These are phyloP conservation scores for Diversispora eburnea DNA, from an alignment of 192 early-diverging fungal genomes.

Conservation along the genomic window DNA sequence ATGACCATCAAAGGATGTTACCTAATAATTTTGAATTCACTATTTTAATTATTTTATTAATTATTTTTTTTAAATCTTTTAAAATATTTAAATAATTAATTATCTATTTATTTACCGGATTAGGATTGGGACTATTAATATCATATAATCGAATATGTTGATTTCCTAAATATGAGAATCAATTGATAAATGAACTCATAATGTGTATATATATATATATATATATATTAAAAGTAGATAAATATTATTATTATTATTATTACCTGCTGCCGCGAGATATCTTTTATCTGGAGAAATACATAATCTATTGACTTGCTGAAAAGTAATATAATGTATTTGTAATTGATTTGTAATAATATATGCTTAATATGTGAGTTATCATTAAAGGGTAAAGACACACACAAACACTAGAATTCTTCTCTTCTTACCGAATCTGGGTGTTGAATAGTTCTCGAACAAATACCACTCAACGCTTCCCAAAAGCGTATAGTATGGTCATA, in stretches of 20 bases:
- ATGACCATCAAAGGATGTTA: slow-evolving; percentile 60
- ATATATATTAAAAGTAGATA: no score
- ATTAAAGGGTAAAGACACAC: no score
- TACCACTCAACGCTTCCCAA: slow-evolving; percentile 69
- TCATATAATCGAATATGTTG: slow-evolving; percentile 81
- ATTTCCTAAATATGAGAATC: slow-evolving; percentile 50
- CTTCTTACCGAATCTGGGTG: slow-evolving; percentile 71
- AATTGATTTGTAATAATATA: not conserved
- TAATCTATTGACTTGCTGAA: slow-evolving; percentile 81
- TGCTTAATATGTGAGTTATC: not conserved
- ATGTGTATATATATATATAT: not conserved
- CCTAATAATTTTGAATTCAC: slow-evolving; percentile 20
- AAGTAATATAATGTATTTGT: not conserved
- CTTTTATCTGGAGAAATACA: slow-evolving; percentile 87
- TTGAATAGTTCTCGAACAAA: slow-evolving; percentile 68
- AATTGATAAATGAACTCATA: not conserved
- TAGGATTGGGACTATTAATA: slow-evolving; percentile 73
- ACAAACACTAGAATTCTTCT: not conserved
- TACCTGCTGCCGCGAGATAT: slow-evolving; percentile 78
- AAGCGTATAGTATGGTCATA: slow-evolving; percentile 75
- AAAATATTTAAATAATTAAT: no score
- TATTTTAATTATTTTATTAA: not conserved
- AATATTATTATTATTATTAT: not conserved
- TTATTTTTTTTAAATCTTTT: not conserved
- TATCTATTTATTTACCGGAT: slow-evolving; percentile 53